These are phyloP conservation scores for Thermothelomyces thermophilus DNA, from an alignment of 2,329 filamentous ascomycete genomes.

Conservation along the genomic window DNA sequence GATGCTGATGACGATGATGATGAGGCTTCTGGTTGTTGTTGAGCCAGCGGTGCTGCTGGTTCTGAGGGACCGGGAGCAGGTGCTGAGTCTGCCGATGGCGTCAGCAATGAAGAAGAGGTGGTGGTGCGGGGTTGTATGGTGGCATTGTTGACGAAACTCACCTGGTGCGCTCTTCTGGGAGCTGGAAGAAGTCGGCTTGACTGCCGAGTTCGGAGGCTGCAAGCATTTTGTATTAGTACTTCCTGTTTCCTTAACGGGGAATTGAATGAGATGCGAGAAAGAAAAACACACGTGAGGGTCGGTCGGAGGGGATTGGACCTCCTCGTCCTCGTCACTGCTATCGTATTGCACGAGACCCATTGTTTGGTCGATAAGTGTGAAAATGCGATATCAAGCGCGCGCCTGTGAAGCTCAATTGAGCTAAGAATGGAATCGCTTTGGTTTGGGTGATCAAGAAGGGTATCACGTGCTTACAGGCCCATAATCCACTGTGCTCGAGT, in stretches of 20 bases:
- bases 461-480: constrained; percentile 26
- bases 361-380: not conserved
- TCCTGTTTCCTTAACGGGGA: too few species aligned
- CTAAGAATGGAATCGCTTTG: not conserved
- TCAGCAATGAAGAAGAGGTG: too few species aligned
- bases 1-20: not conserved
- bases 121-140: too few species aligned
- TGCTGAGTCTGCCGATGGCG: too few species aligned
- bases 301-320: constrained; percentile 17
- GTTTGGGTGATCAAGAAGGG: constrained; percentile 19
- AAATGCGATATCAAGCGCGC: not conserved
- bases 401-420: not conserved
- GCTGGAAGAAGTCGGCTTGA: not conserved
- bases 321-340: constrained; percentile 47
- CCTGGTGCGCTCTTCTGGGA: not conserved
- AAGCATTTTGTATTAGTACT: too few species aligned
- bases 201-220: not conserved
- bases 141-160: too few species aligned
- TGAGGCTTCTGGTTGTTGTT: not conserved
- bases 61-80: too few species aligned
- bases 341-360: constrained; percentile 43
- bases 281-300: constrained; percentile 2
- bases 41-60: too few species aligned
- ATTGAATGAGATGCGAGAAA: not conserved
- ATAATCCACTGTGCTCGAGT: too few species aligned